Conservation (phyloP, 192 early-diverging fungal species). For the Geosiphon pyriformis region DNA sequence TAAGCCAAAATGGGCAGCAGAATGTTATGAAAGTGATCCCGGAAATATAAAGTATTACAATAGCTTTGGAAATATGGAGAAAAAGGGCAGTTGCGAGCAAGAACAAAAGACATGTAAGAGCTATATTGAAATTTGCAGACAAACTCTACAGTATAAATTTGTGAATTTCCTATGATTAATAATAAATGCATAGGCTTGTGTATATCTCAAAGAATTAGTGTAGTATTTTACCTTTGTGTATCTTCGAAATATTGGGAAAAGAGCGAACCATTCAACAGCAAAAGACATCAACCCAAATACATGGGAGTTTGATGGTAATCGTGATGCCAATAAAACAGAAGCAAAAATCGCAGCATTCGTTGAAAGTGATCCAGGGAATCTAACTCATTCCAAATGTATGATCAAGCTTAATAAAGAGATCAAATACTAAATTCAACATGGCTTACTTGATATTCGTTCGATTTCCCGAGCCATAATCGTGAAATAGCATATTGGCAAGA, state of each 20-base stretch:
- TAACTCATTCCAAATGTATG: no score
- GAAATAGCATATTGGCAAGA: conserved; percentile 81
- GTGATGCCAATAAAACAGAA: conserved; percentile 84
- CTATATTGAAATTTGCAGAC: conserved; percentile 41
- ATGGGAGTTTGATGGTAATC: conserved; percentile 73
- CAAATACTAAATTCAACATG: not conserved
- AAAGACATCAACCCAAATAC: conserved; percentile 85
- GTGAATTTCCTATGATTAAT: not conserved
- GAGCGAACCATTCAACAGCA: conserved; percentile 86
- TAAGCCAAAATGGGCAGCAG: conserved; percentile 86
- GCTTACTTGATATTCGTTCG: conserved; percentile 49
- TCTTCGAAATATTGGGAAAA: conserved; percentile 90
- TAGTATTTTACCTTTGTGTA: conserved; percentile 55
- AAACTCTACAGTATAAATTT: conserved; percentile 24
- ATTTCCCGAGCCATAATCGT: conserved; percentile 69
- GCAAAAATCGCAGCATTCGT: conserved; percentile 95
- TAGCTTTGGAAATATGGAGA: conserved; percentile 59
- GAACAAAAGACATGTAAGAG: conserved; percentile 54
- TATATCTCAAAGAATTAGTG: conserved; percentile 13
- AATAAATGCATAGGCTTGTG: not conserved
- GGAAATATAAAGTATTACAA: conserved; percentile 63
- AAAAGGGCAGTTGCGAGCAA: conserved; percentile 59
- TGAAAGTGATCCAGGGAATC: conserved; percentile 92
- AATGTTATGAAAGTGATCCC: conserved; percentile 76
- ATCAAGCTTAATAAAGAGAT: conserved; percentile 32